A percentile compares a stretch with the other conserved stretches of the same genome.
Evolutionary conservation across 352 stramenopile genomes (phyloP).

Genomic region (Globisporangium mamillatum): DNA sequence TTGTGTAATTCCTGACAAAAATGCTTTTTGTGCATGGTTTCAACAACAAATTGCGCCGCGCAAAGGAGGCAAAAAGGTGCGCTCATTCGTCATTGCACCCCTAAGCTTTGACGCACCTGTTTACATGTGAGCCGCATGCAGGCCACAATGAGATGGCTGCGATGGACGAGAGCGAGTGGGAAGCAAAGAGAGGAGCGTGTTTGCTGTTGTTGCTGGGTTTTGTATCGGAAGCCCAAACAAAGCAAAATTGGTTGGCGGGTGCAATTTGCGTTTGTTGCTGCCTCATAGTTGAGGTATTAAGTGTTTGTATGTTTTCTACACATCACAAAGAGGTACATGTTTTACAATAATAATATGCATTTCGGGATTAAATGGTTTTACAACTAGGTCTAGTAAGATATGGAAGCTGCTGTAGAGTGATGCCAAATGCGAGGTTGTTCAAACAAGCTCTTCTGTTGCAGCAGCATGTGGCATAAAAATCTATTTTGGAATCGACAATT

Average conservation of each 20-base stretch:
- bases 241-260: neutral
- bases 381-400: neutral
- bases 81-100: no score
- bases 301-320: neutral
- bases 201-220: neutral
- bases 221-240: neutral
- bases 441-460: neutral
- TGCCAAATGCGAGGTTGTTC: neutral
- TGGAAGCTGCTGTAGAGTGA: neutral
- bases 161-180: neutral
- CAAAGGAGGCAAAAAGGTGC: no score
- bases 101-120: no score
- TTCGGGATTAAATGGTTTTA: neutral
- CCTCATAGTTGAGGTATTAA: neutral
- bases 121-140: no score
- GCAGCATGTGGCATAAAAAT: neutral
- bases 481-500: conserved; percentile 1
- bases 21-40: no score
- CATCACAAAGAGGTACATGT: neutral
- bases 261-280: neutral
- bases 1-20: no score
- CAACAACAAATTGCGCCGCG: no score
- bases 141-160: no score
- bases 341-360: no score
- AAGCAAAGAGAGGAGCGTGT: neutral